Evolutionary conservation across 257 asterid species (phyloP), one percentile per base, ranked within the genome.

Genomic region (Leptodermis oblonga): DNA sequence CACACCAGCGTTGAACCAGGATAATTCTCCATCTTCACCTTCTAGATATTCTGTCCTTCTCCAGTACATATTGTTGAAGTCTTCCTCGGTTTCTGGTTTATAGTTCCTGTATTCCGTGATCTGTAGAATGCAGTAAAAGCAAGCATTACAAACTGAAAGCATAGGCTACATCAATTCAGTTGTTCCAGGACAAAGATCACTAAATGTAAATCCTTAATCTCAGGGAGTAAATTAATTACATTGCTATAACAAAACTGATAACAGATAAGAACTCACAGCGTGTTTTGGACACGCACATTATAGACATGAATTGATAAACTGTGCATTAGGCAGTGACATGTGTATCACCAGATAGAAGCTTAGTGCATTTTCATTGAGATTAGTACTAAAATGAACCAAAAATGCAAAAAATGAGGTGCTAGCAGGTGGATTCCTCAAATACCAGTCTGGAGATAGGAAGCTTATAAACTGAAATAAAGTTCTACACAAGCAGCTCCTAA

Each of bases 1-100:
- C n/a, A 88, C 92, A 28, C 95, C 95, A 17, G 92, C 90, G 70
- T 86, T 86, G 79, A 88, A 86, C 95, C 95, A 84, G 45, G 92
- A 82, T 33, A 86, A 77, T 73, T 88, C 92, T 31, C 90, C 92
- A 30, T 86, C 92, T 83, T 86, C 92, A 3, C 85, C 84, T 36
- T 85, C 86, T 17, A 78, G 25, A 65, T 82, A 77, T 25, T 74
- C 81, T 36, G 67, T 34, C 26, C 49, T 43, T 76, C 84, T 60
- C 86, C 90, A 80, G 73, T 80, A 78, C 70, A 73, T 36, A 51
- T 36, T 67, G 66, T 75, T 61, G 26, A 51, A 74, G 72, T 72
- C 83, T 23, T 82, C 86, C 71, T 85, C 87, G 2, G 70, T 65
- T 54, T 74, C 90, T 51, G 79, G 73, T 72, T 78, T 81, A 51